Base-by-base conservation (phyloP, 140 eudicot species). In the Senecio squalidus region DNA sequence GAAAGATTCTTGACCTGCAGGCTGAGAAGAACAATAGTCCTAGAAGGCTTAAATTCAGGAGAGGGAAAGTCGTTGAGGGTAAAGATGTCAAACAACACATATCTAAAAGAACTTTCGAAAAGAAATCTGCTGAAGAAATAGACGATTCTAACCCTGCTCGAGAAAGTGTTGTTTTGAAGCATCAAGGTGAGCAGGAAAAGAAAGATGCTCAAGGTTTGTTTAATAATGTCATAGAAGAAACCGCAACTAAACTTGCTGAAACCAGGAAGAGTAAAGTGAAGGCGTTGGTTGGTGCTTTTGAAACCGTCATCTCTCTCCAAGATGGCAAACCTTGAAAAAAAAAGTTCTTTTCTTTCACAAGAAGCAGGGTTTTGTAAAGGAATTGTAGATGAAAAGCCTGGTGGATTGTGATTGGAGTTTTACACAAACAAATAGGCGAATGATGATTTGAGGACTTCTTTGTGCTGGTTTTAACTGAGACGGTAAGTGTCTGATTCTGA, bases 221-320 rank as follows among this genome's bases (percentile, higher is more conserved):
- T 6, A 86, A 86, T 56, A 83, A 80, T 41, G 93, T 86, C 5
- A 86, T 86, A 54, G 93, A 83, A 82, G 95, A 86, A 64, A 76
- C 92, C 11, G 95, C 85, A 36, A 86, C 83, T 74, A 86, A 86
- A 66, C 95, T 86, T 24, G 88, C 77, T 9, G 85, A 83, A 64
- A 80, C 53, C 61, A 78, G 88, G 74, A 86, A 80, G 74, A 83
- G 93, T 67, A 86, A 83, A 63, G 93, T 86, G 45, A 83, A 83
- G 76, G 95, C 93, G 3, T 75, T 86, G 76, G 95, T 86, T 62
- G 88, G 95, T 39, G 95, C 95, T 66, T 86, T 86, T 18, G 95
- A 86, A 76, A 79, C 92, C 14, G 85, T 86, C 17, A 86, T 86
- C 46, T 86, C 88, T 44, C 85, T 80, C 25, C 93, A 86, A 74